phyloP scores from a whole-genome alignment of 2,329 filamentous ascomycete genomes.

The Penicillium hordei region DNA sequence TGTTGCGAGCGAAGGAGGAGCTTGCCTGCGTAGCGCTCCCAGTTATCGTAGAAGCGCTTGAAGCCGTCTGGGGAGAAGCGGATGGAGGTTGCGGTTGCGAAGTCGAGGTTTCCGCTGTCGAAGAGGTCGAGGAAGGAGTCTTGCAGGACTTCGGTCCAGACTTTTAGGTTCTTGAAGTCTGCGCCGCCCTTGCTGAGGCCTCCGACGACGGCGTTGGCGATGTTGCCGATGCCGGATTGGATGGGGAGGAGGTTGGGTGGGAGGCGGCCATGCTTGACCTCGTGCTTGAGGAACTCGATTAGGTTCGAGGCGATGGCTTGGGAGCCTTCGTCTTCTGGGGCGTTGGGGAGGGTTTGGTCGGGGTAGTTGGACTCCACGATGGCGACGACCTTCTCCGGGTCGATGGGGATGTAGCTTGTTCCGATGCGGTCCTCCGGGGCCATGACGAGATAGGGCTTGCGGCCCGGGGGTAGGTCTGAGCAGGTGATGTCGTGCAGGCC shows the following conservation, averaged over 20 bases:
- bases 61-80: slow-evolving; percentile 90
- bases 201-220: slow-evolving; percentile 86
- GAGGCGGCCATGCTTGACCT: slow-evolving; percentile 74
- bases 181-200: slow-evolving; percentile 70
- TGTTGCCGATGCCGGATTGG: slow-evolving; percentile 89
- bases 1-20: slow-evolving; percentile 83
- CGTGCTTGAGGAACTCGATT: slow-evolving; percentile 84
- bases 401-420: slow-evolving; percentile 75
- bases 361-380: slow-evolving; percentile 82
- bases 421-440: slow-evolving; percentile 83
- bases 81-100: slow-evolving; percentile 85
- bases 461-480: slow-evolving; percentile 75
- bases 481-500: slow-evolving; percentile 89
- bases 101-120: slow-evolving; percentile 82
- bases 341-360: slow-evolving; percentile 72
- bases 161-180: slow-evolving; percentile 82
- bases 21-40: slow-evolving; percentile 76
- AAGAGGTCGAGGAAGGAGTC: slow-evolving; percentile 92
- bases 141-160: slow-evolving; percentile 92
- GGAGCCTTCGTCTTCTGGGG: slow-evolving; percentile 71
- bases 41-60: slow-evolving; percentile 84
- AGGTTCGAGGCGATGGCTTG: slow-evolving; percentile 73
- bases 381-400: slow-evolving; percentile 80
- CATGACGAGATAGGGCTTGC: slow-evolving; percentile 86
- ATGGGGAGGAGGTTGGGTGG: slow-evolving; percentile 75